A percentile compares a stretch with the other conserved stretches of the same genome.
These are phyloP conservation scores for Zasmidium cellare DNA, from an alignment of 2,329 filamentous ascomycete genomes.

Conservation along the genomic window DNA sequence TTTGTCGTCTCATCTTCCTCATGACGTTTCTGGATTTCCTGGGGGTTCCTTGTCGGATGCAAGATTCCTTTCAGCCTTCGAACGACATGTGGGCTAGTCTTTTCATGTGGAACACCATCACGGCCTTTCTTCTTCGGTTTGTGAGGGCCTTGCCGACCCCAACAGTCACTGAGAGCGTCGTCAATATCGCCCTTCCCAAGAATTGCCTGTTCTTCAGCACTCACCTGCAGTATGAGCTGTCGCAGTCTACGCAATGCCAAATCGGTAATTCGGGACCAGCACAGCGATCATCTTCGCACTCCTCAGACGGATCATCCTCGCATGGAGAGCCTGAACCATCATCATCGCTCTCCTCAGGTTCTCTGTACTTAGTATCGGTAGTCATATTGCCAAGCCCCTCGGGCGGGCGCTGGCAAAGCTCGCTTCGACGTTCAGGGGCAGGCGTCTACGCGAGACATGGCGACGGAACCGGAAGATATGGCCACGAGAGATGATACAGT, in stretches of 20 bases:
- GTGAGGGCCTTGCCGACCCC: slow-evolving; percentile 34
- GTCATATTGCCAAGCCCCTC: slow-evolving; percentile 2
- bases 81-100: slow-evolving; percentile 33
- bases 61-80: slow-evolving; percentile 30
- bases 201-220: slow-evolving; percentile 1
- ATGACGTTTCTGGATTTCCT: slow-evolving; percentile 37
- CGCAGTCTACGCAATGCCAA: slow-evolving; percentile 36
- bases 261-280: slow-evolving; percentile 25
- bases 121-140: slow-evolving; percentile 35
- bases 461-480: background rate
- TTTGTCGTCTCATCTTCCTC: slow-evolving; percentile 38
- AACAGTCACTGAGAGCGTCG: slow-evolving; percentile 27
- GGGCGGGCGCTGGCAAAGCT: background rate
- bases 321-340: slow-evolving; percentile 4
- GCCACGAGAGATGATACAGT: background rate
- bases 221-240: slow-evolving; percentile 36
- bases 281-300: slow-evolving; percentile 35
- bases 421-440: background rate
- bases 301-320: slow-evolving; percentile 25
- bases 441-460: background rate
- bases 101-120: slow-evolving; percentile 40
- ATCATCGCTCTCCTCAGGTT: background rate
- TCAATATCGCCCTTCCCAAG: background rate
- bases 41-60: slow-evolving; percentile 28
- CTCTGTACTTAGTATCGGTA: slow-evolving; percentile 7